Evolutionary conservation across 192 early-diverging fungal species (phyloP), one percentile per base, ranked within the genome.

Genomic region (Coemansia sp.): DNA sequence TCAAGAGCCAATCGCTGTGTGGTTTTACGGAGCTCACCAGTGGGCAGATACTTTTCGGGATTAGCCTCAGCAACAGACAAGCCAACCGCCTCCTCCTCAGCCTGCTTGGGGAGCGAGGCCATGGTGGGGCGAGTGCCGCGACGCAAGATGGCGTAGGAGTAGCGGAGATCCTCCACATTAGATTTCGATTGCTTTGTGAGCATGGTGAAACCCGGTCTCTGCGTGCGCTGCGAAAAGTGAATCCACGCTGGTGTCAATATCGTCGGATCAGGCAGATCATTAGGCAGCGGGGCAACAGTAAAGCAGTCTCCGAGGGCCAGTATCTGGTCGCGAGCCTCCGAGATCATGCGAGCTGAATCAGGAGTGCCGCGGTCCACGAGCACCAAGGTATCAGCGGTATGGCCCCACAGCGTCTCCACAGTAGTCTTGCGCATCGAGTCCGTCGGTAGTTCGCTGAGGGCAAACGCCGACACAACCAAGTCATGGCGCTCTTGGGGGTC

Each of bases 341-440:
- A 84, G 50, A 95, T 83, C n/a, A 79, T 75, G 14, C 85, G 72
- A 59, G 87, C 88, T 6, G 91, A 89, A 43, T 83, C 77, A 0
- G 91, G 90, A 12, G 89, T 91, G 9, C 94, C 94, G 10, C 91
- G 86, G 48, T 95, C 94, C 26, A 95, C 84, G 47, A 95, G 70
- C n/a, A 93, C 83, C 66, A 95, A 73, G 3, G 88, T 84, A 68
- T 95, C 92, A 2, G 69, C 66, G 13, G 92, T 93, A n/a, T 87
- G 85, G n/a, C 82, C 58, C 94, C 94, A 95, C 42, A 95, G 73
- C 12, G 84, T 83, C 45, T 91, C 82, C 10, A 95, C 66, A 0
- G 89, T 88, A 3, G 83, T 75, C 56, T 82, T 73, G 38, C 90
- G 89, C 3, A 88, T 38, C 3, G 85, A 81, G 41, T 88, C 85